Evolutionary conservation across 345 rosid species (phyloP).

Genomic region (Hypericum perforatum): DNA sequence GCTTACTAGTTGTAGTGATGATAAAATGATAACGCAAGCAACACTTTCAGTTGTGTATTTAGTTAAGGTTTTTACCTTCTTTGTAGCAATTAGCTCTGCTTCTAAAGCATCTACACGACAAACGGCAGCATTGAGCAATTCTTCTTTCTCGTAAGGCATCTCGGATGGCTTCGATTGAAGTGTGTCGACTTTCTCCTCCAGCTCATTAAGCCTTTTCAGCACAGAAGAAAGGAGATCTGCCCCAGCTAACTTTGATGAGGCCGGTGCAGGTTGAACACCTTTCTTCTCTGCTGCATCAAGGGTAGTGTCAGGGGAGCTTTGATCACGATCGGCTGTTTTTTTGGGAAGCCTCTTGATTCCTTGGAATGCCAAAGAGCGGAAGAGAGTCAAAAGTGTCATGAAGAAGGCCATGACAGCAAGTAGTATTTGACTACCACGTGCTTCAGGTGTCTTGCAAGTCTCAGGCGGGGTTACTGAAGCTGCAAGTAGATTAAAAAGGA

Average conservation of each 20-base stretch:
- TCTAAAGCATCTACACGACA: conserved; percentile 96
- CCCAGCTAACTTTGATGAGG: conserved; percentile 36
- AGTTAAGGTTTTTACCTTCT: conserved; percentile 45
- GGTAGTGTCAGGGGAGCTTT: conserved; percentile 26
- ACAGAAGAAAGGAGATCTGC: conserved; percentile 61
- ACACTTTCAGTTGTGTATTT: not conserved
- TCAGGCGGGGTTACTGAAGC: conserved; percentile 28
- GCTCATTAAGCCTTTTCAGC: conserved; percentile 66
- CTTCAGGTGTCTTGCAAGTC: conserved; percentile 42
- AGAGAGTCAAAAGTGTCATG: conserved; percentile 44
- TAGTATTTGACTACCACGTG: conserved; percentile 38
- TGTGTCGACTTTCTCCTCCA: conserved; percentile 78
- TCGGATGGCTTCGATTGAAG: conserved; percentile 83
- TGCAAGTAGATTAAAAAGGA: conserved; percentile 22
- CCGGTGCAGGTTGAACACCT: conserved; percentile 50
- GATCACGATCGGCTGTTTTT: conserved; percentile 21
- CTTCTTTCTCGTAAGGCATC: conserved; percentile 98
- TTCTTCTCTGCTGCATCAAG: conserved; percentile 25
- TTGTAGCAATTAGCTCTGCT: conserved; percentile 97
- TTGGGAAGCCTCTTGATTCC: conserved; percentile 41
- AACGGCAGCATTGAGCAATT: conserved; percentile 88
- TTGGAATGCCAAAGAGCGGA: conserved; percentile 35
- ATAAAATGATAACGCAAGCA: no score
- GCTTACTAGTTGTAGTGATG: no score
- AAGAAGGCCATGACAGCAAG: conserved; percentile 45